phyloP scores from a whole-genome alignment of 495 filamentous ascomycete species.

The Annulohypoxylon maeteangense region DNA sequence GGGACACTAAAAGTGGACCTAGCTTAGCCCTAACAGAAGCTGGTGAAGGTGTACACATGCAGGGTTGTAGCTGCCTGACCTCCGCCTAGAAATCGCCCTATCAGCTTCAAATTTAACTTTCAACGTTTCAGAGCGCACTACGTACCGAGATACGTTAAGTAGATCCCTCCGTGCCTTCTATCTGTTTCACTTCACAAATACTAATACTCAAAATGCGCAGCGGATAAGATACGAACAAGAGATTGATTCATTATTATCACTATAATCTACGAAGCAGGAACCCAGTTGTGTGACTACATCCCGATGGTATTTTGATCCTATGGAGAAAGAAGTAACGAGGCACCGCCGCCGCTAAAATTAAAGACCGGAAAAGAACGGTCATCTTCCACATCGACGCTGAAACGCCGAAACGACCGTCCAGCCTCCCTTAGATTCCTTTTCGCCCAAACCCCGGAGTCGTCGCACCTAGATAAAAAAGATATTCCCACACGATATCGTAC shows the following conservation, averaged over 20 bases:
- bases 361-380: slow-evolving; percentile 23
- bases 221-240: neutral
- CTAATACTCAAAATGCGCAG: too few species aligned
- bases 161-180: neutral
- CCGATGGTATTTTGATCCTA: slow-evolving; percentile 37
- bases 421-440: slow-evolving; percentile 19
- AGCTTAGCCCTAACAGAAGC: neutral
- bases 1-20: neutral
- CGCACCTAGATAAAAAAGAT: neutral
- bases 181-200: too few species aligned
- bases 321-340: slow-evolving; percentile 5
- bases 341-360: slow-evolving; percentile 26
- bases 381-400: slow-evolving; percentile 24
- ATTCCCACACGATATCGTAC: slow-evolving; percentile 39
- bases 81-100: neutral
- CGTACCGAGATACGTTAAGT: neutral
- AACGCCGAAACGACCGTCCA: slow-evolving; percentile 33
- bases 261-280: neutral
- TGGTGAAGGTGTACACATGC: neutral
- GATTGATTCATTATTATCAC: neutral
- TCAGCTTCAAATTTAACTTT: neutral
- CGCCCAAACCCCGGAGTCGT: slow-evolving; percentile 8
- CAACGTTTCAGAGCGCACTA: neutral
- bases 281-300: slow-evolving; percentile 16
- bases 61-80: neutral